Evolutionary conservation across 2,329 filamentous ascomycete genomes (phyloP).

Genomic region (Tolypocladium endophyticum): DNA sequence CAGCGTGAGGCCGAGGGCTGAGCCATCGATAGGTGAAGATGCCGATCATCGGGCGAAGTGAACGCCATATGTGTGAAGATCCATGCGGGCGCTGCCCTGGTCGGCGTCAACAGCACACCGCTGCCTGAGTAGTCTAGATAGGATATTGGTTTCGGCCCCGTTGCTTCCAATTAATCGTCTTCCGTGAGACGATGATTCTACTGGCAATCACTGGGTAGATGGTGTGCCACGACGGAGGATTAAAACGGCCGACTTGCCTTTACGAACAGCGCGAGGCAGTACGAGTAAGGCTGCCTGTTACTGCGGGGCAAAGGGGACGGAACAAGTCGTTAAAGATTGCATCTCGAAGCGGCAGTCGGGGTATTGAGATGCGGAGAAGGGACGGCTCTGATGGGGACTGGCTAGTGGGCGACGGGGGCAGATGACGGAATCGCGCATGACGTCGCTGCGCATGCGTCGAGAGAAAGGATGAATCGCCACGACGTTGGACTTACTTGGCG

Average conservation of each 20-base stretch:
- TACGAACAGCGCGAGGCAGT: background rate
- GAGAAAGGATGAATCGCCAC: background rate
- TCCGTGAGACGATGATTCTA: background rate
- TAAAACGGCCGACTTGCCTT: no score
- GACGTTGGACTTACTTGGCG: background rate
- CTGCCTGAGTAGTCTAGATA: background rate
- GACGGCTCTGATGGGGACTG: background rate
- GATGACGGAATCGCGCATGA: background rate
- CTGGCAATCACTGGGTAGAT: background rate
- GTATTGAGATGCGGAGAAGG: background rate
- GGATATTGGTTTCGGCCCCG: no score
- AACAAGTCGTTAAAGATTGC: no score
- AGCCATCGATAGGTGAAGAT: background rate
- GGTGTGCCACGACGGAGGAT: background rate
- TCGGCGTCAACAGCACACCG: background rate
- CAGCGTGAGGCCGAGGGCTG: background rate
- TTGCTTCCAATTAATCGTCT: background rate
- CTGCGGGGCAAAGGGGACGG: no score
- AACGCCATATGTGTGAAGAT: background rate
- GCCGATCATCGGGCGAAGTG: background rate
- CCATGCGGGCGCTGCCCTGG: background rate
- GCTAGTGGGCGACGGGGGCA: background rate
- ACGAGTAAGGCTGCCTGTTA: background rate
- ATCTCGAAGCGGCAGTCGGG: background rate
- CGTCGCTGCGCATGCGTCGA: background rate